phyloP scores from a whole-genome alignment of 2,329 filamentous ascomycete genomes.

The Aspergillus amoenus region DNA sequence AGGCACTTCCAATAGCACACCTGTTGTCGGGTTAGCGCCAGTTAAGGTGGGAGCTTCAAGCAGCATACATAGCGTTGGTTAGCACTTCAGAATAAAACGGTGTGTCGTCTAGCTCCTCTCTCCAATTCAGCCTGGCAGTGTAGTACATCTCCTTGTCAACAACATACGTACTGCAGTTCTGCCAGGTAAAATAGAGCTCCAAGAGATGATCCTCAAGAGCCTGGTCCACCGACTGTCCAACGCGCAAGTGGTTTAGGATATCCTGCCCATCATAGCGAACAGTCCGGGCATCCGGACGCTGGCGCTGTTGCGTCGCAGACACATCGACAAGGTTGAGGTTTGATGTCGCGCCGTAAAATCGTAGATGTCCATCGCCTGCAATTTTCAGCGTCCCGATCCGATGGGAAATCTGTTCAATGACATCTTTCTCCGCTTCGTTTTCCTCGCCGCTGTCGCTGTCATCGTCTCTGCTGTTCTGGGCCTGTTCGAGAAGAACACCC shows the following conservation, averaged over 20 bases:
- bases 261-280: conserved; percentile 41
- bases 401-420: conserved; percentile 45
- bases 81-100: conserved; percentile 42
- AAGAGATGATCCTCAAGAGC: conserved; percentile 46
- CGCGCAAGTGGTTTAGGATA: conserved; percentile 42
- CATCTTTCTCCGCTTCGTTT: conserved; percentile 38
- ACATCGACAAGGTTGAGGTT: conserved; percentile 46
- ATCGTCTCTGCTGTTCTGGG: conserved; percentile 22
- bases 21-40: neutral
- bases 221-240: conserved; percentile 42
- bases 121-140: conserved; percentile 34
- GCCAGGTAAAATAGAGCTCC: conserved; percentile 50
- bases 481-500: conserved; percentile 21
- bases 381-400: conserved; percentile 47
- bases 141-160: conserved; percentile 46
- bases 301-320: conserved; percentile 24
- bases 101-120: conserved; percentile 38
- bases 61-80: conserved; percentile 41
- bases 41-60: neutral
- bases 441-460: conserved; percentile 38
- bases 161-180: conserved; percentile 48
- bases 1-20: conserved; percentile 22
- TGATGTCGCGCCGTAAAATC: conserved; percentile 48
- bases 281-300: conserved; percentile 34
- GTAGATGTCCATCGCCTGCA: conserved; percentile 43